Conservation (phyloP, 192 early-diverging fungal genomes). For the Coemansia aciculifera region DNA sequence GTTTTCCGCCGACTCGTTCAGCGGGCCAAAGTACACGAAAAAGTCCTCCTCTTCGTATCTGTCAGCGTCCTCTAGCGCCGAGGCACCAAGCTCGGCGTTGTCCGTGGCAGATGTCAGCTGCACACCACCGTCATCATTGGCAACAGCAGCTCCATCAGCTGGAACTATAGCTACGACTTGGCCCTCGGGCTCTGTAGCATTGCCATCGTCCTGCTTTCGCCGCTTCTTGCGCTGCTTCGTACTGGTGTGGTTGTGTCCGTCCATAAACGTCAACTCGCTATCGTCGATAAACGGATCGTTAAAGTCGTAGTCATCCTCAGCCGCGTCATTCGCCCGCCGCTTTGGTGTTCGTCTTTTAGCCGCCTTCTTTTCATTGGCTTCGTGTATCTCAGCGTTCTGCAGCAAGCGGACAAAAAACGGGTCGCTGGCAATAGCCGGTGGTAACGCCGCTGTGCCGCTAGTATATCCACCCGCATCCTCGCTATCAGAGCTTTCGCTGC, state of each 20-base stretch:
- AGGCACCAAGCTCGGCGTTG: not conserved
- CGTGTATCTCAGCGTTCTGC: constrained; percentile 43
- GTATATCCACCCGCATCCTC: constrained; percentile 29
- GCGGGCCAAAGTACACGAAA: constrained; percentile 54
- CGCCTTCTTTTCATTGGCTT: constrained; percentile 26
- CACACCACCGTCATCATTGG: not conserved
- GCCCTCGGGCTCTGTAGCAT: constrained; percentile 41
- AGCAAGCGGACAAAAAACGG: constrained; percentile 53
- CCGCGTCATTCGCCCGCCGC: constrained; percentile 29
- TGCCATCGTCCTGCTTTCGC: constrained; percentile 45
- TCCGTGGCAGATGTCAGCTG: not conserved
- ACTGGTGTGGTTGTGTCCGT: constrained; percentile 39
- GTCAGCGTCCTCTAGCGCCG: constrained; percentile 37
- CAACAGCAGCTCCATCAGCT: not conserved
- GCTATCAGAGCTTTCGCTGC: constrained; percentile 32
- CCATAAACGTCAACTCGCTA: constrained; percentile 54
- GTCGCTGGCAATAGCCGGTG: constrained; percentile 55
- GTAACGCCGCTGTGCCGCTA: constrained; percentile 40
- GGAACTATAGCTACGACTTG: not conserved
- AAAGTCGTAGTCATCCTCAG: constrained; percentile 51
- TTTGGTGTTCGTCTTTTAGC: constrained; percentile 24
- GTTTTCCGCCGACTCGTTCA: constrained; percentile 38
- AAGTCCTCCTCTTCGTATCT: constrained; percentile 49
- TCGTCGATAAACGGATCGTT: constrained; percentile 59
- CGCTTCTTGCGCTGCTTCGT: constrained; percentile 46